phyloP scores from a whole-genome alignment of 208 protist species.

The Perkinsela sp. region DNA sequence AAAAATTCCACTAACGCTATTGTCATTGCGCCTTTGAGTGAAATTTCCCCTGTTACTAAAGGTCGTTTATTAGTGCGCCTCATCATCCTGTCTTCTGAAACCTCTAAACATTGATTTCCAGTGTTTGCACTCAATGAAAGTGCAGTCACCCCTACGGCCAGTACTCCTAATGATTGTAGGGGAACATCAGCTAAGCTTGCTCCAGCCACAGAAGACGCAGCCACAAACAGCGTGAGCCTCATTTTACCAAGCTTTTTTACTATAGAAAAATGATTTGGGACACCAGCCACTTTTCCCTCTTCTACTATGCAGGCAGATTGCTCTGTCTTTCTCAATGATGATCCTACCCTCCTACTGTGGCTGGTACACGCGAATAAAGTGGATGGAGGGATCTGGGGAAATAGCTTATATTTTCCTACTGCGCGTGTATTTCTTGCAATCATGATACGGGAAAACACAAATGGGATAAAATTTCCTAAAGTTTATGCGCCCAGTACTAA shows the following conservation, averaged over 20 bases:
- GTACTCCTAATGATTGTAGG: conserved; percentile 11
- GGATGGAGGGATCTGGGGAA: too few relatives aligned
- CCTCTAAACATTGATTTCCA: conserved; percentile 51
- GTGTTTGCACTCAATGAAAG: conserved; percentile 58
- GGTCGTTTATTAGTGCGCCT: conserved; percentile 57
- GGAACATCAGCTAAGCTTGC: conserved; percentile 24
- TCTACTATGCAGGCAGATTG: too few relatives aligned
- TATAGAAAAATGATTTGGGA: too few relatives aligned
- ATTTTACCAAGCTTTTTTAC: conserved; percentile 34
- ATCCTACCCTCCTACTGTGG: too few relatives aligned
- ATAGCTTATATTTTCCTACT: too few relatives aligned
- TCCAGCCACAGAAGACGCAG: conserved; percentile 27
- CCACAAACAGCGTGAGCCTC: conserved; percentile 38
- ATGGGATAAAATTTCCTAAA: too few relatives aligned
- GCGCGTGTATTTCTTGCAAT: too few relatives aligned
- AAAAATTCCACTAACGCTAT: conserved; percentile 18
- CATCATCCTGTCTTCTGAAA: conserved; percentile 41
- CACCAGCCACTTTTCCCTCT: too few relatives aligned
- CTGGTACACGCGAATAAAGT: too few relatives aligned
- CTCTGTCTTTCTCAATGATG: too few relatives aligned
- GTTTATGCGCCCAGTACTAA: too few relatives aligned
- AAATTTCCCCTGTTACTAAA: conserved; percentile 31
- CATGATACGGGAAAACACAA: too few relatives aligned
- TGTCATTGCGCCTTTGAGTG: conserved; percentile 9
- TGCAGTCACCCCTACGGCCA: conserved; percentile 32